Conservation (phyloP, 305 asterid genomes). For the Caryopteris hybrid region DNA sequence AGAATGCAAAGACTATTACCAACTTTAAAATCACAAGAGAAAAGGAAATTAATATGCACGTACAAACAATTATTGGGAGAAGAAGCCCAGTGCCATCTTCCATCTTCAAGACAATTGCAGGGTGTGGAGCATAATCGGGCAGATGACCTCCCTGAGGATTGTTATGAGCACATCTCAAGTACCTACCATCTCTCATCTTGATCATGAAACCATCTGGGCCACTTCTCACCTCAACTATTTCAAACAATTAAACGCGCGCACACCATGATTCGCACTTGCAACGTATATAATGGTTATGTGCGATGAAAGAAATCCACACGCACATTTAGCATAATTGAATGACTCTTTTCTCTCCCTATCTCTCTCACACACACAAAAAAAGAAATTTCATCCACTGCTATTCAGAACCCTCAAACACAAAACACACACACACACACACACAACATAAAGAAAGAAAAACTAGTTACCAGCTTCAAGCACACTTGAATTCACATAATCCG, state of each 20-base stretch:
- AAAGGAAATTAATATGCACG: slow-evolving; percentile 13
- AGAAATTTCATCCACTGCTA: not conserved
- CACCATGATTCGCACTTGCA: not conserved
- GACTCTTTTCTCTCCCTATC: too few relatives aligned
- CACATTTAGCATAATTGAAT: too few relatives aligned
- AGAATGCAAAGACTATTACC: not conserved
- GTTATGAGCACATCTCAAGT: slow-evolving; percentile 68
- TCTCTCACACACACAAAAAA: too few relatives aligned
- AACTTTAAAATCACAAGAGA: not conserved
- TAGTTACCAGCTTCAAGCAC: slow-evolving; percentile 73
- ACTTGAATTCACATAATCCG: slow-evolving; percentile 62
- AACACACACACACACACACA: not conserved
- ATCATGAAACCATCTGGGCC: slow-evolving; percentile 78
- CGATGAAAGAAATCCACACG: not conserved
- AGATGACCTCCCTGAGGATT: slow-evolving; percentile 64
- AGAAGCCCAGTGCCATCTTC: slow-evolving; percentile 90
- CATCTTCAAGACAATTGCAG: slow-evolving; percentile 82
- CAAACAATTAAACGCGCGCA: not conserved
- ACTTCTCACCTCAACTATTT: slow-evolving; percentile 79
- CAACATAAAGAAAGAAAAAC: not conserved
- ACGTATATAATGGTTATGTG: not conserved
- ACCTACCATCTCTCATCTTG: slow-evolving; percentile 84
- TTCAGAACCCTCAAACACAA: too few relatives aligned
- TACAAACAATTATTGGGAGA: slow-evolving; percentile 86
- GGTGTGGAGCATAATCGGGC: slow-evolving; percentile 74